Evolutionary conservation across 345 rosid genomes (phyloP).

Genomic region (Aurinia saxatilis): DNA sequence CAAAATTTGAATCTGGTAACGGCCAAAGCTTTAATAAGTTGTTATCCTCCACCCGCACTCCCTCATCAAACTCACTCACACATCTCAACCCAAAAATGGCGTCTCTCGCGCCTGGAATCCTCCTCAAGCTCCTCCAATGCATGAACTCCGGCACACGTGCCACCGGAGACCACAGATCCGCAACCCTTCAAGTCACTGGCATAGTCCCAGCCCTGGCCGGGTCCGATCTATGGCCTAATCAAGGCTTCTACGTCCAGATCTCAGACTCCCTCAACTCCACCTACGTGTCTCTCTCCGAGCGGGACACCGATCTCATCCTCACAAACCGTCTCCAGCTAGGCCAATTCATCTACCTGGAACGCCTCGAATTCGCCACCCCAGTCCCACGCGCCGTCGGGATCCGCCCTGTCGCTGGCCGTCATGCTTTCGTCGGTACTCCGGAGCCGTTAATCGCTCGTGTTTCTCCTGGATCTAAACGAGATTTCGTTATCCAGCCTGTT

Average conservation of each 20-base stretch:
- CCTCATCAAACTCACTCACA: background rate
- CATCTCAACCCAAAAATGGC: slow-evolving; percentile 44
- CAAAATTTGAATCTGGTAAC: slow-evolving; percentile 46
- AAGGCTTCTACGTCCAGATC: slow-evolving; percentile 93
- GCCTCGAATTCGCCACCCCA: slow-evolving; percentile 73
- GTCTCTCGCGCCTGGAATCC: slow-evolving; percentile 71
- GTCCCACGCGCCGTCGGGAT: slow-evolving; percentile 72
- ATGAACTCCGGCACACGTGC: slow-evolving; percentile 78
- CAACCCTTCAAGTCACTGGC: slow-evolving; percentile 85
- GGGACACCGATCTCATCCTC: slow-evolving; percentile 84
- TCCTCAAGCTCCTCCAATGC: slow-evolving; percentile 80
- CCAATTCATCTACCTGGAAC: slow-evolving; percentile 81
- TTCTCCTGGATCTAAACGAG: slow-evolving; percentile 58
- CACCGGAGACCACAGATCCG: slow-evolving; percentile 90
- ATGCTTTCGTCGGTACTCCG: slow-evolving; percentile 72
- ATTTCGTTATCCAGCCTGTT: slow-evolving; percentile 86
- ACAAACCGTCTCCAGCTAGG: slow-evolving; percentile 95
- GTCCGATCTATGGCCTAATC: slow-evolving; percentile 88
- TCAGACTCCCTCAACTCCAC: slow-evolving; percentile 96
- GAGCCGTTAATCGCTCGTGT: slow-evolving; percentile 76
- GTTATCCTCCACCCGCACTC: background rate
- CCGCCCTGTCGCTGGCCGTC: slow-evolving; percentile 91
- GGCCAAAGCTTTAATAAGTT: slow-evolving; percentile 27
- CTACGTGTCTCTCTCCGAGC: slow-evolving; percentile 92
- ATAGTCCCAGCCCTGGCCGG: slow-evolving; percentile 93